Percentiles rank a stretch among this genome's conserved stretches.
Conservation (phyloP, 257 asterid genomes). For the Nyctanthes arbortristis region DNA sequence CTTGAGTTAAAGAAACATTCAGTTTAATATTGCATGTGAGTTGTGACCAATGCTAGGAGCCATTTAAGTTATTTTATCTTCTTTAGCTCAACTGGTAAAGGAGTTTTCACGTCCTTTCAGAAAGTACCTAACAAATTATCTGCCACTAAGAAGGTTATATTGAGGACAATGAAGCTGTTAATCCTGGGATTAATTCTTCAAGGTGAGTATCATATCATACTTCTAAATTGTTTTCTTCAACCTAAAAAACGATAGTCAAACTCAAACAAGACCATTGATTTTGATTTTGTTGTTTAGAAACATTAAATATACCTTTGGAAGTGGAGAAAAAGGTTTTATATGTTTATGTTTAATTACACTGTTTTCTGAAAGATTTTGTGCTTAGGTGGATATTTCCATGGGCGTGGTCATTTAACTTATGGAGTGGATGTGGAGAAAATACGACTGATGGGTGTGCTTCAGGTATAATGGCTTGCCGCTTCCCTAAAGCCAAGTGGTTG, state of each 20-base stretch:
- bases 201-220: constrained; percentile 52
- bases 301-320: not conserved
- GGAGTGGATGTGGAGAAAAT: constrained; percentile 78
- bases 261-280: not conserved
- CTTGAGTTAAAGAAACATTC: not conserved
- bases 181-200: constrained; percentile 79
- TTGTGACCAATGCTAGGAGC: constrained; percentile 2
- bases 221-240: not conserved
- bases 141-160: constrained; percentile 70
- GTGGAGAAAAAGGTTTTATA: not conserved
- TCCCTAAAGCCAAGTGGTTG: constrained; percentile 6
- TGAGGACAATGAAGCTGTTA: constrained; percentile 69
- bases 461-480: constrained; percentile 49
- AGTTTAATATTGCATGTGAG: constrained; percentile 11
- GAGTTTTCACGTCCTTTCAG: constrained; percentile 36
- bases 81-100: constrained; percentile 9
- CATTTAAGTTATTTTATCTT: constrained; percentile 1
- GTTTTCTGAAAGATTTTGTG: constrained; percentile 22
- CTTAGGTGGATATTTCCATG: constrained; percentile 92
- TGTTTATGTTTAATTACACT: not conserved
- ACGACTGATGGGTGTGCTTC: constrained; percentile 88
- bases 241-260: not conserved
- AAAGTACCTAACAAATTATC: constrained; percentile 53
- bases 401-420: constrained; percentile 63
- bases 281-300: constrained; percentile 15